phyloP scores from a whole-genome alignment of 2,329 filamentous ascomycete genomes.

The Fusarium pseudonygamai region DNA sequence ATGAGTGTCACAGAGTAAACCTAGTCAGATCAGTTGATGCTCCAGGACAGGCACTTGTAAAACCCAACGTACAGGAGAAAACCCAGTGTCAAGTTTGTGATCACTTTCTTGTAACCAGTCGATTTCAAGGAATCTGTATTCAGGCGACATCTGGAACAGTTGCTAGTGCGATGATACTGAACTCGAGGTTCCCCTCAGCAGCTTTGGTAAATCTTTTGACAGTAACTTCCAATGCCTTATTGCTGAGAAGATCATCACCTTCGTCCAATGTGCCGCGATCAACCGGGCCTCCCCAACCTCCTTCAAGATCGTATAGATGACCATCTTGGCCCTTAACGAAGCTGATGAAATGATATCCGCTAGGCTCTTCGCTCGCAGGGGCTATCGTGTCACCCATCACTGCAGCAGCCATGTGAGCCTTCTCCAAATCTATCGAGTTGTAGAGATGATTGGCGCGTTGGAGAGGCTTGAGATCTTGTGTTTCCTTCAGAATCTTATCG shows the following conservation, averaged over 20 bases:
- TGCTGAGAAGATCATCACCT: constrained; percentile 71
- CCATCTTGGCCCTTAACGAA: constrained; percentile 75
- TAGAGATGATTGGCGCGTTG: constrained; percentile 76
- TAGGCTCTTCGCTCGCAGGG: constrained; percentile 67
- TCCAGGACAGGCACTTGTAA: not conserved
- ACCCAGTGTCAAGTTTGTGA: not conserved
- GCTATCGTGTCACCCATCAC: constrained; percentile 72
- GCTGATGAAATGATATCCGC: constrained; percentile 82
- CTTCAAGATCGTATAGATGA: constrained; percentile 82
- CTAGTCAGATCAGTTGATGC: not conserved
- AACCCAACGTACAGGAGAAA: not conserved
- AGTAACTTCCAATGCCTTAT: constrained; percentile 72
- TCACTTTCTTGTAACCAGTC: not conserved
- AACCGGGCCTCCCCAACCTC: constrained; percentile 75
- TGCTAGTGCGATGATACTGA: constrained; percentile 52
- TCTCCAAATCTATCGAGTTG: constrained; percentile 74
- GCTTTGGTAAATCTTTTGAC: constrained; percentile 55
- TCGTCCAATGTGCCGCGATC: constrained; percentile 66
- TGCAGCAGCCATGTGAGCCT: constrained; percentile 77
- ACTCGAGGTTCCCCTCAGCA: constrained; percentile 49
- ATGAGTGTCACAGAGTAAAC: not conserved
- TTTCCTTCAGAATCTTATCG: constrained; percentile 67
- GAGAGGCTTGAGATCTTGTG: constrained; percentile 67
- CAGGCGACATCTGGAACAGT: constrained; percentile 27
- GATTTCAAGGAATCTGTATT: not conserved